Evolutionary conservation across 129 eudicot species (phyloP).

Genomic region (Kitagawia praeruptora): DNA sequence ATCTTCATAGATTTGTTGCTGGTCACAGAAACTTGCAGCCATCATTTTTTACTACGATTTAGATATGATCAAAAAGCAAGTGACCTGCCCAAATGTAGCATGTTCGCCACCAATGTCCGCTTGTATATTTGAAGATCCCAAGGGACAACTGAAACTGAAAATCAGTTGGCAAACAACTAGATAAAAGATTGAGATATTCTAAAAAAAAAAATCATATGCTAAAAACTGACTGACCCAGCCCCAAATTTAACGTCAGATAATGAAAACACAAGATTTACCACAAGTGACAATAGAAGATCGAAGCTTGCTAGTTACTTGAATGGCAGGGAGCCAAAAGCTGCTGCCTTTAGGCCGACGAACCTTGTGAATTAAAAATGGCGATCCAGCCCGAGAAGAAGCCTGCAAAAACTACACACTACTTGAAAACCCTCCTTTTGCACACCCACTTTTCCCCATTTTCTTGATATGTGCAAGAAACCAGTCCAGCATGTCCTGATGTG

Average conservation of each 20-base stretch:
- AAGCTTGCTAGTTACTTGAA: constrained; percentile 80
- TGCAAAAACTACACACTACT: constrained; percentile 35
- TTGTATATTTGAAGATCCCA: constrained; percentile 43
- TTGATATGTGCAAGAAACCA: constrained; percentile 27
- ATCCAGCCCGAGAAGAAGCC: constrained; percentile 61
- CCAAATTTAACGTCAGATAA: background rate
- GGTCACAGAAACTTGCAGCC: no score
- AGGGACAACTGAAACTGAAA: constrained; percentile 67
- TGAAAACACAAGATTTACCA: constrained; percentile 28
- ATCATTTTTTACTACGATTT: no score
- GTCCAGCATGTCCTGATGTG: constrained; percentile 31
- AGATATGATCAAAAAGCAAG: background rate
- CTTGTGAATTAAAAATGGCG: constrained; percentile 63
- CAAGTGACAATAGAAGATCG: constrained; percentile 57
- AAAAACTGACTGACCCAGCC: background rate
- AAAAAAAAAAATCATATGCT: background rate
- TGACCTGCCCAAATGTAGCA: constrained; percentile 38
- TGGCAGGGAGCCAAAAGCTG: constrained; percentile 73
- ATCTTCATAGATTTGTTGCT: no score
- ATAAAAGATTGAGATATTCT: background rate
- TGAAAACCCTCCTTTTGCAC: constrained; percentile 35
- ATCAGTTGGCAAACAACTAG: constrained; percentile 9
- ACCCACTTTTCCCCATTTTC: constrained; percentile 10
- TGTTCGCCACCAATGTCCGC: constrained; percentile 42
- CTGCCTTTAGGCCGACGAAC: constrained; percentile 74